phyloP scores from a whole-genome alignment of 2,329 filamentous ascomycete species.

The Tolypocladium cylindrosporum region DNA sequence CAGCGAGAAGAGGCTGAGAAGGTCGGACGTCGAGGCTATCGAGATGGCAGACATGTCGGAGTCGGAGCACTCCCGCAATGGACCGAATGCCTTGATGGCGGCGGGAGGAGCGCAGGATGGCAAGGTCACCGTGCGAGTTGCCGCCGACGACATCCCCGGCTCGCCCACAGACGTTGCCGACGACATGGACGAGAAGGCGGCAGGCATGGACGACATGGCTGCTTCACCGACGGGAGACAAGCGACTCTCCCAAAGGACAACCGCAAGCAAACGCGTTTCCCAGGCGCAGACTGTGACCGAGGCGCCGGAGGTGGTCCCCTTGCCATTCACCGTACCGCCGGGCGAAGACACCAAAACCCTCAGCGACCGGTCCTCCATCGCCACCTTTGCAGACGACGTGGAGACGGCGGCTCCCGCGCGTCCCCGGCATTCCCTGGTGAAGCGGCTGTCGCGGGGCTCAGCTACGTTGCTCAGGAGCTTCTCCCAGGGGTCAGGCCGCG shows the following conservation, averaged over 20 bases:
- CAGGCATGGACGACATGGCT: slow-evolving; percentile 17
- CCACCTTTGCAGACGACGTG: slow-evolving; percentile 56
- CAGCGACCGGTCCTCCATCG: slow-evolving; percentile 54
- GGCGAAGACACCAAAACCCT: slow-evolving; percentile 29
- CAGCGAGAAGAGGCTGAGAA: slow-evolving; percentile 32
- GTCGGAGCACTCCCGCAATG: slow-evolving; percentile 17
- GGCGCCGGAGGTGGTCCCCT: slow-evolving; percentile 44
- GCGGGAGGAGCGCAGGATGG: slow-evolving; percentile 30
- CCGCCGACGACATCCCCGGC: slow-evolving; percentile 33
- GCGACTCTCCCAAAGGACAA: slow-evolving; percentile 11
- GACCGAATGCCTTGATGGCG: slow-evolving; percentile 29
- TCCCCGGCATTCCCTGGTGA: slow-evolving; percentile 29
- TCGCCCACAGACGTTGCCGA: slow-evolving; percentile 13
- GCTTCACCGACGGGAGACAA: slow-evolving; percentile 4
- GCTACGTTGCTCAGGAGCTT: slow-evolving; percentile 31
- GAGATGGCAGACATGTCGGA: slow-evolving; percentile 44
- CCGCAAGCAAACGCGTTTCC: slow-evolving; percentile 7
- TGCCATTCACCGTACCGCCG: slow-evolving; percentile 54
- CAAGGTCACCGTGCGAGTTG: slow-evolving; percentile 43
- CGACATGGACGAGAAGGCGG: slow-evolving; percentile 20
- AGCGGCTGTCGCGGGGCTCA: slow-evolving; percentile 39
- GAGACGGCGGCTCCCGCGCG: slow-evolving; percentile 20
- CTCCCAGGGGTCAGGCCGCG: slow-evolving; percentile 23
- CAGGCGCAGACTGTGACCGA: slow-evolving; percentile 19
- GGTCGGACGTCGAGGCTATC: slow-evolving; percentile 34